A percentile compares a stretch with the other conserved stretches of the same genome.
phyloP scores from a whole-genome alignment of 306 rosid genomes.

The Casuarina glauca region DNA sequence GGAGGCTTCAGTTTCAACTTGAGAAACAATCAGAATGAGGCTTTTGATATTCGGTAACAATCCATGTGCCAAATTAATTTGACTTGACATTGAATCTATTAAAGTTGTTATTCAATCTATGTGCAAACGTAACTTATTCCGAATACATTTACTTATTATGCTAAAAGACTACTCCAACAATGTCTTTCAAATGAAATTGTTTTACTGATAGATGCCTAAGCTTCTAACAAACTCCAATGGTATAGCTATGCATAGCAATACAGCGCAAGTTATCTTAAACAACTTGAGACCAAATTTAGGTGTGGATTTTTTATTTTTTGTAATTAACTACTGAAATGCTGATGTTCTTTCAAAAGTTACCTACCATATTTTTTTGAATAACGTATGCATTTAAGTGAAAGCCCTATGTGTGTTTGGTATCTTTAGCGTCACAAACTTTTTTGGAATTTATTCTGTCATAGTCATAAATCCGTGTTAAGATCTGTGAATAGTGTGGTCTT shows the following conservation, averaged over 20 bases:
- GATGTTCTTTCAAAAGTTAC: not conserved
- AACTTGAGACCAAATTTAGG: not conserved
- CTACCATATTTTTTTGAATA: not conserved
- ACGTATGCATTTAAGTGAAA: not conserved
- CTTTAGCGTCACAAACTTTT: not conserved
- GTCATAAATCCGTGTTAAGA: not conserved
- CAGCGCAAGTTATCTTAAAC: not conserved
- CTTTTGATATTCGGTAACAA: conserved; percentile 67
- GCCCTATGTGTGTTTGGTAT: not conserved
- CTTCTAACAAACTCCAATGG: not conserved
- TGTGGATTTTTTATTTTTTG: not conserved
- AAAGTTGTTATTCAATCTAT: not conserved
- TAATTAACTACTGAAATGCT: not conserved
- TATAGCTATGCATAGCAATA: not conserved
- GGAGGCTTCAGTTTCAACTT: conserved; percentile 66
- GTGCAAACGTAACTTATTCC: not conserved
- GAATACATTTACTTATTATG: not conserved
- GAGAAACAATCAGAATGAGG: conserved; percentile 47
- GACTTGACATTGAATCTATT: not conserved
- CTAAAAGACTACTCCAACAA: not conserved
- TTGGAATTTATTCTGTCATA: not conserved
- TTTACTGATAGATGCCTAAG: not conserved
- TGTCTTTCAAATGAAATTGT: not conserved
- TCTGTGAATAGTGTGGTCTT: not conserved
- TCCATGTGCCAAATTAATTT: conserved; percentile 19